Conservation (phyloP, 2,329 filamentous ascomycete genomes). For the Xylariaceae sp. region DNA sequence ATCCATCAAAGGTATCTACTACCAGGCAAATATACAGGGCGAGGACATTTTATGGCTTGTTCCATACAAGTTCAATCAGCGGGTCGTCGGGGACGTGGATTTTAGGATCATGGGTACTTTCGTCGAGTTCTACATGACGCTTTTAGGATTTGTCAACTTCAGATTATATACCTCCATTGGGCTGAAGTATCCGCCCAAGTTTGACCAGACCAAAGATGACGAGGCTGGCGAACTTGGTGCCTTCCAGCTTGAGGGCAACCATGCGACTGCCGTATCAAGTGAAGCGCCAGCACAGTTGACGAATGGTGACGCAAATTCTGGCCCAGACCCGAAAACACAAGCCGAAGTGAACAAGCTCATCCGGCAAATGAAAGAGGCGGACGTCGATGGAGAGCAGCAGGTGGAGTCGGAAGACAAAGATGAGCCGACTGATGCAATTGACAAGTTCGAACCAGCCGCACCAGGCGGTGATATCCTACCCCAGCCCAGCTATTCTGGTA, state of each 20-base stretch:
- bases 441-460: slow-evolving; percentile 87
- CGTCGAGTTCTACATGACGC: slow-evolving; percentile 96
- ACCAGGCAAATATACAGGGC: slow-evolving; percentile 95
- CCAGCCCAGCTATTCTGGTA: slow-evolving; percentile 71
- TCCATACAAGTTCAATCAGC: slow-evolving; percentile 96
- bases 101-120: slow-evolving; percentile 99
- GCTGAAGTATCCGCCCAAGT: slow-evolving; percentile 93
- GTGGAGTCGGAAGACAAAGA: slow-evolving; percentile 46
- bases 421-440: slow-evolving; percentile 67
- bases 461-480: slow-evolving; percentile 83
- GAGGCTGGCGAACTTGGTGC: slow-evolving; percentile 87
- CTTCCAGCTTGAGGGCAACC: slow-evolving; percentile 83
- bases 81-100: slow-evolving; percentile 90
- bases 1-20: slow-evolving; percentile 99
- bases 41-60: slow-evolving; percentile 97
- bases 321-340: slow-evolving; percentile 64
- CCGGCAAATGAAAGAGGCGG: slow-evolving; percentile 64
- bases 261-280: slow-evolving; percentile 56
- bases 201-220: slow-evolving; percentile 84
- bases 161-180: slow-evolving; percentile 88
- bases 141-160: slow-evolving; percentile 96
- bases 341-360: slow-evolving; percentile 71
- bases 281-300: slow-evolving; percentile 53
- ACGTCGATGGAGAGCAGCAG: slow-evolving; percentile 47
- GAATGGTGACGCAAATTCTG: slow-evolving; percentile 53